Base-by-base conservation (phyloP, 1,284 basidiomycete genomes). In the Pholiota adiposa region DNA sequence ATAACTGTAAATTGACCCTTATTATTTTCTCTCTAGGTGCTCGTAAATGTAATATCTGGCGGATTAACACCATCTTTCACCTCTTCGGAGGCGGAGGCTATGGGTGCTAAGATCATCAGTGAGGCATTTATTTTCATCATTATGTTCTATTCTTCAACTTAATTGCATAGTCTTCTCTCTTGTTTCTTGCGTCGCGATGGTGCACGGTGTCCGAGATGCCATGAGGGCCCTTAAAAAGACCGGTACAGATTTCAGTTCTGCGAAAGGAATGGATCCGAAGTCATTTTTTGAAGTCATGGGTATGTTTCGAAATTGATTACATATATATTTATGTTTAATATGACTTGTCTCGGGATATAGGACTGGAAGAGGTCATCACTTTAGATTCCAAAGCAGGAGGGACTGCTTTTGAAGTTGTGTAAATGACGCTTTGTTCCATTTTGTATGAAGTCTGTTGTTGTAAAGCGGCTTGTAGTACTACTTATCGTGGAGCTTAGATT, bases 101-200 rank as follows among this genome's bases (percentile, higher is more conserved):
- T 84, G 70, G 89, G 89, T 18, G 89, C 88, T 27, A 91, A 90
- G 70, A 86, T 91, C 56, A 90, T 90, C 71, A 90, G 88, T 90
- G 60, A 69, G 85, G 0, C 3, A 9, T 27, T 4, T 46, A 16
- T 27, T 12, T 25, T 27, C 44, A 23, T 16, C 19, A n/a, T 29
- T 34, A 29, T 44, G 5, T 55, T 18, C n/a, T 89, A 14, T 25
- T 3, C 18, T 34, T 41, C 25, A 9, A 33, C 12, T 33, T n/a
- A 16, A 14, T 38, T 4, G 5, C 5, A 16, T 48, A 72, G 71
- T 72, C 54, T 72, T 71, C 61, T 71, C 71, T 7, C 57, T 71
- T 12, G 86, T 88, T 4, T 90, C 88, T 31, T 88, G 84, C 64
- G 89, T 91, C 29, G 87, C 89, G 48, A 87, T 87, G 62, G 84